Base-by-base conservation (phyloP, 768 basidiomycete species). In the Phylloporus scabripes region DNA sequence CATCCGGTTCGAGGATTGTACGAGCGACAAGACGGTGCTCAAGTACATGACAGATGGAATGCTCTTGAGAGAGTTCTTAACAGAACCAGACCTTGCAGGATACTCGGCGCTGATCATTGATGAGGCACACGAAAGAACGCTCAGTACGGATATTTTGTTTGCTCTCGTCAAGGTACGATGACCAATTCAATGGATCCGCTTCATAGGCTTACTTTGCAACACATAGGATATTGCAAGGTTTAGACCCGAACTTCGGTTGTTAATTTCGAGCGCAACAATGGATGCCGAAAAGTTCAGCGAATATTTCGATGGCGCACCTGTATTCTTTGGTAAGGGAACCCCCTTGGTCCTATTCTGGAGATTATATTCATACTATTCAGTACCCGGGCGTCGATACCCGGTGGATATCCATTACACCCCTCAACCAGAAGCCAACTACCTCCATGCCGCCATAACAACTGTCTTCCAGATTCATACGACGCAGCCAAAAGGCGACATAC, bases 11-110 rank as follows among this genome's bases (percentile, higher is more conserved):
- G 96, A 99, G 70, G 96, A 99, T 68, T 96, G 93, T 67, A 99
- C 96, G 17, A 96, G 92, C 73, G 93, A 98, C 75, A 97, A 96
- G 74, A 99, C 96, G 4, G 87, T 94, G 38, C 75, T 99, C 62
- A 98, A 99, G 70, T 99, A 99, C 70, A 96, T 99, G 96, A 99
- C 96, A 38, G 96, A 99, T 62, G 96, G 96, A 29, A 98, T 99
- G 96, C 76, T 99, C 23, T 72, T 98, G 39, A 80, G 96, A 61
- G 93, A 98, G 68, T 98, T 98, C 69, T 71, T 99, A 61, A 98
- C 96, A 9, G 96, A 99, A 67, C 96, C 96, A 0, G 92, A 94
- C 71, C 70, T 99, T 46, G 95, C 92, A 12, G 91, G 91, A 4
- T 99, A 98, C 65, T 85, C 92, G 41, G 91, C 86, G 26, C 72